phyloP scores from a whole-genome alignment of 306 rosid species.

The Lathyrus oleraceus region DNA sequence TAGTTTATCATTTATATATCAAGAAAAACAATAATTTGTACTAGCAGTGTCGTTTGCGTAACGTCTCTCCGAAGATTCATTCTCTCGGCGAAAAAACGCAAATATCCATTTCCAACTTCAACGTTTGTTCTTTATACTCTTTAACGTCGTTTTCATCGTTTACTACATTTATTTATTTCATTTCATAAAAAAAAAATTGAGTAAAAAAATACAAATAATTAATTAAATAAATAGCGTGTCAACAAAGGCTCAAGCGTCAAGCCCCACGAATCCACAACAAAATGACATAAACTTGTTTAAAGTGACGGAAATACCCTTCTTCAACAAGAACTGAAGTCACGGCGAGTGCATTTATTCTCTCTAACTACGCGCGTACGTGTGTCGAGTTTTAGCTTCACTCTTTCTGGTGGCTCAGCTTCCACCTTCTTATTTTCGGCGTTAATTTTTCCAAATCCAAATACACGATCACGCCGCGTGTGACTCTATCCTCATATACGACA shows the following conservation, averaged over 20 bases:
- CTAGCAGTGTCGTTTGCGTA: conserved; percentile 38
- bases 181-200: background rate
- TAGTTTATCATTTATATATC: too few species aligned
- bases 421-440: conserved; percentile 21
- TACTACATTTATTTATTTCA: background rate
- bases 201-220: too few species aligned
- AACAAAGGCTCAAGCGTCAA: conserved; percentile 17
- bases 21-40: too few species aligned
- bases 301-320: conserved; percentile 38
- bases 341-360: conserved; percentile 36
- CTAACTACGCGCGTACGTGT: conserved; percentile 40
- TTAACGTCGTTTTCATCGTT: conserved; percentile 36
- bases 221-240: conserved; percentile 20
- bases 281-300: background rate
- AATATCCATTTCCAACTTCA: conserved; percentile 26
- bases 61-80: conserved; percentile 45
- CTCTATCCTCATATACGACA: conserved; percentile 33
- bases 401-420: conserved; percentile 11
- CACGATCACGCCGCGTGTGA: conserved; percentile 39
- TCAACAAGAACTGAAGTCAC: background rate
- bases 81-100: conserved; percentile 29
- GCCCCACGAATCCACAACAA: conserved; percentile 22
- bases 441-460: conserved; percentile 25
- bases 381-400: background rate
- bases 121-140: conserved; percentile 15